Evolutionary conservation across 805 yeast species (phyloP), one percentile per base, ranked within the genome.

Genomic region (Priceomyces carsonii): DNA sequence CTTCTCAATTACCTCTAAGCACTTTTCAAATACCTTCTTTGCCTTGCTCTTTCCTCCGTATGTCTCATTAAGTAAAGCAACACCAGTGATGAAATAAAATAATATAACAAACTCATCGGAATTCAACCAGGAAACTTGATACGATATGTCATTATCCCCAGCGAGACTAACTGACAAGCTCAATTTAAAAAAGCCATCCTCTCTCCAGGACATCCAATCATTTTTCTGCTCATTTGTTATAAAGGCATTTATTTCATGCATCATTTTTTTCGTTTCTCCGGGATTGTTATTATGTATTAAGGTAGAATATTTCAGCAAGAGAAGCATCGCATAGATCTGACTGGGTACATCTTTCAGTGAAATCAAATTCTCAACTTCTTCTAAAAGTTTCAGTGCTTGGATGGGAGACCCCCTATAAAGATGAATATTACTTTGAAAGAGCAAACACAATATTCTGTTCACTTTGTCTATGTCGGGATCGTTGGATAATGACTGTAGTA

Each of bases 11-110:
- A 61, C 53, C 14, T 47, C 48, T 4, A 53, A 52, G 41, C 76
- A 71, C 25, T 53, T 57, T 4, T 47, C 50, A 42, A 72, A 68
- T 3, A 68, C 53, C 30, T 57, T 61, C n/a, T 44, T 45, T 5
- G 73, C 51, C 32, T 66, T 58, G 10, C 53, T 45, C 26, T 54
- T 57, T 1, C 59, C 60, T 29, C 59, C 61, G 48, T 64, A 53
- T 1, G 66, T 51, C 25, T 63, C 69, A 10, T 50, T 47, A 14
- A 71, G 40, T 20, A 65, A 61, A 5, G 62, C 49, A 5, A 73
- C 47, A 2, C 74, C 79, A 23, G 69, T 61, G n/a, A 66, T 46
- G 28, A 70, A 63, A 43, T 69, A 71, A 15, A 69, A 55, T 27
- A 62, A 35, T 14, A 69, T 55, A 6, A 63, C 59, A 46, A 68